These are phyloP conservation scores for Cynara cardunculus DNA, from an alignment of 129 eudicot species.

Conservation along the genomic window DNA sequence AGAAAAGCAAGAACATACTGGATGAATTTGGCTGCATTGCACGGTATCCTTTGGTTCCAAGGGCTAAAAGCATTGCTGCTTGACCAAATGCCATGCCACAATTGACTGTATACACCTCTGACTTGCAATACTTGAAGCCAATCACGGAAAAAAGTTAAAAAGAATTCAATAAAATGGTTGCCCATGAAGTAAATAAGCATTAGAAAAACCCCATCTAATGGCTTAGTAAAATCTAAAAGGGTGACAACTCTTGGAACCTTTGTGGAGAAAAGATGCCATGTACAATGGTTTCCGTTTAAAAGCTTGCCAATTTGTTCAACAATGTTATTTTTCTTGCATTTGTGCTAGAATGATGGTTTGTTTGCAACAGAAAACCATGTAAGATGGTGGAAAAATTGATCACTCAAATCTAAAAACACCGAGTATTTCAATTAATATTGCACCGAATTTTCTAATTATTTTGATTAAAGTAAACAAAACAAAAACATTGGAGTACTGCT, in stretches of 20 bases:
- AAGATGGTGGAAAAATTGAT: not conserved
- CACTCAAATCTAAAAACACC: not conserved
- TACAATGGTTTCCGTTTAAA: not conserved
- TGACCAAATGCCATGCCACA: slow-evolving; percentile 83
- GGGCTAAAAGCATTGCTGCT: slow-evolving; percentile 89
- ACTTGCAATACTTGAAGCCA: slow-evolving; percentile 44
- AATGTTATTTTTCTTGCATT: not conserved
- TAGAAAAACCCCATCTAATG: not conserved
- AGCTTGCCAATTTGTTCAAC: not conserved
- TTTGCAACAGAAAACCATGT: not conserved
- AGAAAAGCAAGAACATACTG: slow-evolving; percentile 47
- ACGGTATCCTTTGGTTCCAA: slow-evolving; percentile 77
- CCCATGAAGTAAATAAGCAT: not conserved
- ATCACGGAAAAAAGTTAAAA: not conserved
- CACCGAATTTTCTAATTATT: not conserved
- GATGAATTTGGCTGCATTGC: slow-evolving; percentile 57
- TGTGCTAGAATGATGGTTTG: not conserved
- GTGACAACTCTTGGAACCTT: not conserved
- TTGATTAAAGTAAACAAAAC: not conserved
- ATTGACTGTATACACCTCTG: slow-evolving; percentile 71
- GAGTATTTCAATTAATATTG: not conserved
- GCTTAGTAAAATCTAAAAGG: not conserved
- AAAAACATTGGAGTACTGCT: slow-evolving; percentile 23
- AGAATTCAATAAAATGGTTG: not conserved
- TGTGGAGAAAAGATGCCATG: not conserved